Evolutionary conservation across 148 eudicot genomes (phyloP), one percentile per base, ranked within the genome.

Genomic region (Heliosperma pusillum): DNA sequence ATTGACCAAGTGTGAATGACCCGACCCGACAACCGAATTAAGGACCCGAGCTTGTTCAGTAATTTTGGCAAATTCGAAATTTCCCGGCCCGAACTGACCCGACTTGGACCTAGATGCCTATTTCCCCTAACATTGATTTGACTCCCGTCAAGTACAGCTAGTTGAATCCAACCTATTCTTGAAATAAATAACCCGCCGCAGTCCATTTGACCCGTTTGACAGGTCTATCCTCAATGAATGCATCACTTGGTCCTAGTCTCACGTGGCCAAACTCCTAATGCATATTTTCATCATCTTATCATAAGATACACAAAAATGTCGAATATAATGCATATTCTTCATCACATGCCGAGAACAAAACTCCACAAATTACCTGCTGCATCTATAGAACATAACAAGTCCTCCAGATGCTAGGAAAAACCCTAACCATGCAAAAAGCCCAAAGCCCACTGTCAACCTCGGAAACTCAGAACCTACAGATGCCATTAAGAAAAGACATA

Each of bases 391-490:
- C 81, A 87, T 72, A 82, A 87, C 77, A 71, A 92, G 79, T 81
- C 99, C 97, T 76, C 83, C 84, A 66, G 88, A 70, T 66, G 96
- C 92, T 72, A 87, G 85, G 76, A 95, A 80, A 50, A 90, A 89
- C 70, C 99, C 97, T 76, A 87, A 73, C 97, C 99, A 96, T 8
- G 97, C 92, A 83, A 96, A 70, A 77, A 92, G 86, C 33, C 88
- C 94, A 84, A 86, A 85, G 55, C 90, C 96, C 84, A 97, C 80
- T 9, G 92, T 85, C 73, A 96, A 83, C 70, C 85, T 87, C 40
- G 97, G 99, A 81, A 90, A 26, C 77, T 87, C 86, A 21, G 88
- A 66, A 79, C 86, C 99, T 96, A 88, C 76, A 79, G 68, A 71
- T 33, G 75, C 20, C 59, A 68, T 56, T 40, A 56, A 21, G 69